phyloP scores from a whole-genome alignment of 306 rosid species.

The Malus sieversii region DNA sequence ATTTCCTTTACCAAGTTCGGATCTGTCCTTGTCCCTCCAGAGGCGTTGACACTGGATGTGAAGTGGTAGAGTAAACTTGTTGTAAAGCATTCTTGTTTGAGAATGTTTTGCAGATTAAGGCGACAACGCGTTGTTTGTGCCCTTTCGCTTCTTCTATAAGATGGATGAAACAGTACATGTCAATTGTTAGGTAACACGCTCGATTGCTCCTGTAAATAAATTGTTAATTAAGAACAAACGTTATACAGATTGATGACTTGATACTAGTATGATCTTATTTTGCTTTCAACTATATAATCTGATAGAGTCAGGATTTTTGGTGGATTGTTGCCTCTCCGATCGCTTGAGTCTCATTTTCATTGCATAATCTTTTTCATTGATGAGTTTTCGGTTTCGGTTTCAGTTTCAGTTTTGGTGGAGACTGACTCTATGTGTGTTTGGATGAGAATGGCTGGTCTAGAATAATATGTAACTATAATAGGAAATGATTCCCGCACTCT shows the following conservation, averaged over 20 bases:
- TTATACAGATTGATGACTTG: background rate
- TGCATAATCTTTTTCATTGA: too few species aligned
- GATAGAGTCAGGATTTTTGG: too few species aligned
- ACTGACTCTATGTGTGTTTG: too few species aligned
- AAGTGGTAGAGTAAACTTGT: slow-evolving; percentile 58
- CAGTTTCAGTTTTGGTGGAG: too few species aligned
- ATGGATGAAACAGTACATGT: slow-evolving; percentile 21
- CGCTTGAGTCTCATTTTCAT: too few species aligned
- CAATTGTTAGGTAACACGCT: slow-evolving; percentile 7
- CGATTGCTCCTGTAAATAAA: slow-evolving; percentile 42
- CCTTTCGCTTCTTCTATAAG: slow-evolving; percentile 13
- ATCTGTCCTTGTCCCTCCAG: slow-evolving; percentile 64
- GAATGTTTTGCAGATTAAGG: background rate
- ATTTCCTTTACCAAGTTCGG: slow-evolving; percentile 64
- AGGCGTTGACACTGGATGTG: slow-evolving; percentile 80
- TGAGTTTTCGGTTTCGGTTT: too few species aligned
- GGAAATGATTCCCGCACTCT: background rate
- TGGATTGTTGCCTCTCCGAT: too few species aligned
- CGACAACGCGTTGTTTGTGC: slow-evolving; percentile 6
- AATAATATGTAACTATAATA: background rate
- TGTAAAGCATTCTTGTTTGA: slow-evolving; percentile 11
- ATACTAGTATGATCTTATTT: background rate
- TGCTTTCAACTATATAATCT: background rate
- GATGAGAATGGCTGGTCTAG: too few species aligned
- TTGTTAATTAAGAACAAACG: background rate